A percentile compares a stretch with the other conserved stretches of the same genome.
These are phyloP conservation scores for Agastache rugosa DNA, from an alignment of 257 asterid species.

Conservation along the genomic window DNA sequence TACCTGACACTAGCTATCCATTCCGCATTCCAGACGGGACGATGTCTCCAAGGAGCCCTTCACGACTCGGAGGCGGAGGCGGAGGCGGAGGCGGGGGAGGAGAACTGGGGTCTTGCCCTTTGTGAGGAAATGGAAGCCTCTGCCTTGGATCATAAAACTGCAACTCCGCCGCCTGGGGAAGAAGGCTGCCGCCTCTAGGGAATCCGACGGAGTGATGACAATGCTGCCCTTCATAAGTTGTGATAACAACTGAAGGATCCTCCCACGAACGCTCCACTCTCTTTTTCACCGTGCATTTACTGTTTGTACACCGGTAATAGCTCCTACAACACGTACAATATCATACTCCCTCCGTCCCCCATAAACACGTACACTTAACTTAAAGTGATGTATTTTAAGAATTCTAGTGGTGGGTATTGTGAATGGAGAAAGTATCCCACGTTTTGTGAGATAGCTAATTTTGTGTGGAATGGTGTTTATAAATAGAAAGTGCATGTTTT, in stretches of 20 bases:
- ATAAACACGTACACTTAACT: too few relatives aligned
- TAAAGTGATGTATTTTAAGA: too few relatives aligned
- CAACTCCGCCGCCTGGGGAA: too few relatives aligned
- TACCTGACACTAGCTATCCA: neutral
- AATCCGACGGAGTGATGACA: slow-evolving; percentile 72
- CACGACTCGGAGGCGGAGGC: slow-evolving; percentile 28
- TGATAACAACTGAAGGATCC: slow-evolving; percentile 77
- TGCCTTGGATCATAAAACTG: slow-evolving; percentile 39
- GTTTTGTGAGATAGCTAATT: too few relatives aligned
- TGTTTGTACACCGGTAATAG: slow-evolving; percentile 86
- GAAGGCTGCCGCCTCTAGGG: slow-evolving; percentile 51
- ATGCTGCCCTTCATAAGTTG: slow-evolving; percentile 92
- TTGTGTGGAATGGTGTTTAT: too few relatives aligned
- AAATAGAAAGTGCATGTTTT: too few relatives aligned
- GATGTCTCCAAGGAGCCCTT: slow-evolving; percentile 86
- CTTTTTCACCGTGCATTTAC: slow-evolving; percentile 83
- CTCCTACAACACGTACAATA: slow-evolving; percentile 59
- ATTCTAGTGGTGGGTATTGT: too few relatives aligned
- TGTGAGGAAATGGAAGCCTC: slow-evolving; percentile 46
- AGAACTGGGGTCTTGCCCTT: neutral
- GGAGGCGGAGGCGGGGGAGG: neutral
- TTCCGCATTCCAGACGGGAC: slow-evolving; percentile 69
- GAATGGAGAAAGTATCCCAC: too few relatives aligned
- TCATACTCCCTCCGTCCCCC: too few relatives aligned
- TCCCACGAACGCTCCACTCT: slow-evolving; percentile 78